Percentiles rank a stretch among this genome's conserved stretches.
Conservation (phyloP, 2,329 filamentous ascomycete species). For the Talaromyces atroroseus region DNA sequence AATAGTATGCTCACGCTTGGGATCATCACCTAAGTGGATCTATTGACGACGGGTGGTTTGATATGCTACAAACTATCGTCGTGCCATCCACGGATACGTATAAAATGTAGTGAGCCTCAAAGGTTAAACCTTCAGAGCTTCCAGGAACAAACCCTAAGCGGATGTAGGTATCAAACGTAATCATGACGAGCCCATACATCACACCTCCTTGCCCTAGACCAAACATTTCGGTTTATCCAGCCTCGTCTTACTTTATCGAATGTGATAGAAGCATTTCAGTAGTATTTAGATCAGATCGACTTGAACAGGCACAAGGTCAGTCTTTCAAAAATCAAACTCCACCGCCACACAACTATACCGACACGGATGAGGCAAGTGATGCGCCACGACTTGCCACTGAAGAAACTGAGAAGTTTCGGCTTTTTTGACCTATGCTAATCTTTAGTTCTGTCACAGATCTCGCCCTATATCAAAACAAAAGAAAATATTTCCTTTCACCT, state of each 20-base stretch:
- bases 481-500: neutral
- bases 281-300: neutral
- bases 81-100: neutral
- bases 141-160: neutral
- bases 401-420: neutral
- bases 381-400: neutral
- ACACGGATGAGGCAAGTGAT: neutral
- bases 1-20: too few relatives aligned
- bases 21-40: too few relatives aligned
- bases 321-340: neutral
- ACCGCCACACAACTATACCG: neutral
- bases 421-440: neutral
- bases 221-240: neutral
- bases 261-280: neutral
- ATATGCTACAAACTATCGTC: too few relatives aligned
- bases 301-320: neutral
- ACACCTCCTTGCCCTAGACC: neutral
- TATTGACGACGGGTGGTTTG: too few relatives aligned
- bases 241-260: neutral
- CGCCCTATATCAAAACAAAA: neutral
- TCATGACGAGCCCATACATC: conserved; percentile 1
- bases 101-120: neutral
- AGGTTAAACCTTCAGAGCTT: neutral
- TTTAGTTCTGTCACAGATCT: neutral
- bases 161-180: conserved; percentile 2